Conservation (phyloP, 2,329 filamentous ascomycete species). For the Thermothelomyces thermophilus region DNA sequence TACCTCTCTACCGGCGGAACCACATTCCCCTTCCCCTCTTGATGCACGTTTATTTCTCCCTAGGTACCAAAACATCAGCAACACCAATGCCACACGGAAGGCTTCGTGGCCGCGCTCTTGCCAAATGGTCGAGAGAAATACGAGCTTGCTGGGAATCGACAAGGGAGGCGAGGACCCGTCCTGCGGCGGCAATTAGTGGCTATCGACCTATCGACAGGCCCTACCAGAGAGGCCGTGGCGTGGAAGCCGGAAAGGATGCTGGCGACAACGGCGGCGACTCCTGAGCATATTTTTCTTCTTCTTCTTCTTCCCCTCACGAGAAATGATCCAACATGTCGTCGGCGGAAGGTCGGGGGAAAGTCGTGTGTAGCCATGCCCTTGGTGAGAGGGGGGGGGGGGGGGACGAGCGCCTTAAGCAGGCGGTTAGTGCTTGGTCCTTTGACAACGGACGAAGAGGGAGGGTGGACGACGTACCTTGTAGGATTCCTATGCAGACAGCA, state of each 20-base stretch:
- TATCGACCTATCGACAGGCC: slow-evolving; percentile 5
- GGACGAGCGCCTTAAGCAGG: not conserved
- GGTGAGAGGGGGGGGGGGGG: not conserved
- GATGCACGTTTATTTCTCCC: slow-evolving; percentile 1
- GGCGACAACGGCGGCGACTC: not conserved
- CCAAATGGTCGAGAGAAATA: not conserved
- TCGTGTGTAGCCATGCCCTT: not conserved
- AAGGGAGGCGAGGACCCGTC: not conserved
- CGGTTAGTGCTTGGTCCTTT: not conserved
- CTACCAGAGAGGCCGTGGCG: not conserved
- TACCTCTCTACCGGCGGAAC: not conserved
- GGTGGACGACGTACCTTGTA: slow-evolving; percentile 21
- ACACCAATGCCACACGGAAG: slow-evolving; percentile 5
- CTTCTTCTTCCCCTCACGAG: no score
- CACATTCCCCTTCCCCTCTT: not conserved
- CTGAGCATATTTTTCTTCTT: slow-evolving; percentile 1
- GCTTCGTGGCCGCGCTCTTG: not conserved
- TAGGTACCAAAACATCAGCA: slow-evolving; percentile 12
- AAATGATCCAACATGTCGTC: slow-evolving; percentile 4
- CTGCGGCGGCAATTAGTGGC: slow-evolving; percentile 4
- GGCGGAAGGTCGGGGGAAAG: not conserved
- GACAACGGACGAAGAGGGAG: not conserved
- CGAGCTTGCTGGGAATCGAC: not conserved
- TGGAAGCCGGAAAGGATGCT: not conserved
- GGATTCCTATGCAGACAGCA: slow-evolving; percentile 41